Conservation (phyloP, 2,329 filamentous ascomycete species). For the Nothophoma quercina region DNA sequence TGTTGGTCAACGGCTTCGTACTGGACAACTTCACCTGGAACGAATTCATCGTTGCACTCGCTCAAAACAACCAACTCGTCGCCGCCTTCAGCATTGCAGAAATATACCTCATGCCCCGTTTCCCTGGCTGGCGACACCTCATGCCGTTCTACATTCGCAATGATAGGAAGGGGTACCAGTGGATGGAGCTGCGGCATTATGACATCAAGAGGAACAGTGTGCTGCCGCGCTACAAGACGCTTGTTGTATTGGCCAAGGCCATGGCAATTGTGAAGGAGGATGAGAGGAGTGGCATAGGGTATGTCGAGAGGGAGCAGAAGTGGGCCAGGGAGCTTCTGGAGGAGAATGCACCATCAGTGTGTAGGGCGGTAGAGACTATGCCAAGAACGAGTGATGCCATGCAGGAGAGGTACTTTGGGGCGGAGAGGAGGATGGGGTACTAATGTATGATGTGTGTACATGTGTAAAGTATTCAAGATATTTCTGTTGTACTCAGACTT, state of each 20-base stretch:
- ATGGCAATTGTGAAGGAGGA: constrained; percentile 45
- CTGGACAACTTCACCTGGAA: constrained; percentile 85
- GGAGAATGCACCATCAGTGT: constrained; percentile 48
- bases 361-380: constrained; percentile 55
- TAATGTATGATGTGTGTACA: background rate
- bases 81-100: constrained; percentile 81
- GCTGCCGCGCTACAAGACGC: constrained; percentile 54
- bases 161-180: constrained; percentile 32
- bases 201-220: constrained; percentile 35
- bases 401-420: constrained; percentile 37
- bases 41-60: constrained; percentile 73
- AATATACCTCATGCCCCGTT: constrained; percentile 76
- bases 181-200: constrained; percentile 40
- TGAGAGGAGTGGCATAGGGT: constrained; percentile 43
- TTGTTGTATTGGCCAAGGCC: constrained; percentile 52
- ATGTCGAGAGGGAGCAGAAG: constrained; percentile 24
- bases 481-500: too few relatives aligned
- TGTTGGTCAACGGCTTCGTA: constrained; percentile 72
- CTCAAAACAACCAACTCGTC: constrained; percentile 64
- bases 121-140: constrained; percentile 72
- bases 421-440: background rate
- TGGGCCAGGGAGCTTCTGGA: constrained; percentile 43
- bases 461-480: background rate
- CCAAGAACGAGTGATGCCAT: constrained; percentile 46
- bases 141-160: constrained; percentile 33